phyloP scores from a whole-genome alignment of 306 rosid genomes.

The Comarum palustre region DNA sequence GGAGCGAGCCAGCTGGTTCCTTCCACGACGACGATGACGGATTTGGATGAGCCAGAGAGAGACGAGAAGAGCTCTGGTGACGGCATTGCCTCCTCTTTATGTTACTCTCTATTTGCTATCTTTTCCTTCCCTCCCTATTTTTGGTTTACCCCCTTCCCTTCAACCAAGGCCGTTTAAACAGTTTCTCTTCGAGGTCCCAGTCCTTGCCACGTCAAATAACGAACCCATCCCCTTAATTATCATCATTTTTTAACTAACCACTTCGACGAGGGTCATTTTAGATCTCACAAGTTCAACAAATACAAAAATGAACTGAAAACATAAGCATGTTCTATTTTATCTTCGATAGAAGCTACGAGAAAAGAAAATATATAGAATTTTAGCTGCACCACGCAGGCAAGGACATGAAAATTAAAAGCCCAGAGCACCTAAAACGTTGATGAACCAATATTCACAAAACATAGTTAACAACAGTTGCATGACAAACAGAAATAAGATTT shows the following conservation, averaged over 20 bases:
- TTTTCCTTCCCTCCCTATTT: slow-evolving; percentile 1
- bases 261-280: background rate
- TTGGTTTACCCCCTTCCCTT: background rate
- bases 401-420: background rate
- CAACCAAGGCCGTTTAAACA: background rate
- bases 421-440: background rate
- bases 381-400: no score
- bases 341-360: background rate
- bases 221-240: no score
- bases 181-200: no score
- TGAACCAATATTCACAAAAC: background rate
- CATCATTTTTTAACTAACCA: no score
- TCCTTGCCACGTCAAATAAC: no score
- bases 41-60: background rate
- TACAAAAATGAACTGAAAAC: background rate
- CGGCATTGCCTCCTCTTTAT: background rate
- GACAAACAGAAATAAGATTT: slow-evolving; percentile 1
- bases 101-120: slow-evolving; percentile 6
- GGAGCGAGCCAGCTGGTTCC: background rate
- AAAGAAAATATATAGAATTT: no score
- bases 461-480: background rate
- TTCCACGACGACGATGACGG: background rate
- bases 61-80: background rate
- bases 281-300: background rate
- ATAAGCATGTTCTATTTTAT: background rate